phyloP scores from a whole-genome alignment of 78 protist species.

The Dictyostelium intermedium region DNA sequence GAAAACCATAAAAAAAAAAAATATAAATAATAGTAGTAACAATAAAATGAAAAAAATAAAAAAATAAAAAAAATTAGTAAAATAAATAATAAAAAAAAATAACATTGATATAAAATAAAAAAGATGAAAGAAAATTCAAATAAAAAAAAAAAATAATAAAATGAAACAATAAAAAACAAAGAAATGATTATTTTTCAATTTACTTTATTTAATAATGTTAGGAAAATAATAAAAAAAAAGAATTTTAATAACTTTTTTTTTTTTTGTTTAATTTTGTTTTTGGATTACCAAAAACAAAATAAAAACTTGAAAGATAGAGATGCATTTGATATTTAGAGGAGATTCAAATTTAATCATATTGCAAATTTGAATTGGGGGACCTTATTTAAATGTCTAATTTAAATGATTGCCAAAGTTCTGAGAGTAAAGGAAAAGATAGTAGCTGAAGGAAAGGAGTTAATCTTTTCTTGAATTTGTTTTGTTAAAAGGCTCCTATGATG shows the following conservation, averaged over 20 bases:
- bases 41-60: not conserved
- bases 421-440: not conserved
- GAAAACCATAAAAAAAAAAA: slow-evolving; percentile 64
- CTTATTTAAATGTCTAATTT: not conserved
- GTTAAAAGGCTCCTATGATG: not conserved
- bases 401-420: not conserved
- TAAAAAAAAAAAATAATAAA: not conserved
- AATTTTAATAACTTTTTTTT: not conserved
- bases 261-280: not conserved
- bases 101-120: not conserved
- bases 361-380: not conserved
- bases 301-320: not conserved
- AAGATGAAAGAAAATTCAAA: too few species aligned
- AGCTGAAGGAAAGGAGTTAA: not conserved
- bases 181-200: not conserved
- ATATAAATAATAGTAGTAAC: not conserved
- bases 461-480: not conserved
- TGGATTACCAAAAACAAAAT: not conserved
- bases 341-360: not conserved
- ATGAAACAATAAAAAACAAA: not conserved
- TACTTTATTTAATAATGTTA: not conserved
- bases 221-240: too few species aligned
- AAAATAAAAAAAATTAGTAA: not conserved
- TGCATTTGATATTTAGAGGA: too few species aligned
- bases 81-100: not conserved